Base-by-base conservation (phyloP, 495 filamentous ascomycete species). In the Hypoxylon crocopeplum region DNA sequence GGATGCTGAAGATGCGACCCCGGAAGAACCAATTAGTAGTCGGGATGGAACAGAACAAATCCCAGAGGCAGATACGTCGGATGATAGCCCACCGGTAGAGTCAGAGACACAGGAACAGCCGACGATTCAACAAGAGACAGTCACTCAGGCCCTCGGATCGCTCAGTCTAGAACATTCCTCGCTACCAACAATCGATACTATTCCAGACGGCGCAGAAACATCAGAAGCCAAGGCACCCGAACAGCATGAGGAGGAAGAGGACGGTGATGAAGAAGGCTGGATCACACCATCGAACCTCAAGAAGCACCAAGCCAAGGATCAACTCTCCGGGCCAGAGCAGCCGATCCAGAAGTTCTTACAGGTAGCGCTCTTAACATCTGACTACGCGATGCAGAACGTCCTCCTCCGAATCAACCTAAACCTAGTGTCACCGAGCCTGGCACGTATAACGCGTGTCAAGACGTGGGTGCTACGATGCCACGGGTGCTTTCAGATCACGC, bases 301-400 rank as follows among this genome's bases (percentile, higher is more conserved):
- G 69, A 89, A 89, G 68, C 86, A 89, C 67, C 88, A 92, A 78
- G 86, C 90, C 62, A 79, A 82, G 48, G 78, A 79, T 36, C 68
- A 72, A 15, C 72, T 75, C 11, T 67, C 72, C 5, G 48, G 40
- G 2, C 62, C 72, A 0, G 71, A 78, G 3, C 70, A 82, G 20
- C 77, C 77, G 1, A 67, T 75, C 7, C 82, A 88, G 51, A 82
- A 84, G 44, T 81, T 82, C 16, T 88, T 96, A 62, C 84, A 92
- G 69, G 90, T 88, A 8, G 95, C 92, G 7, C 85, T 91, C 38
- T 87, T 97, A 59, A 98, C 94, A 0, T 89, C 88, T 52, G 94
- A 99, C 79, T 97, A 89, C 76, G 93, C 94, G 34, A 93, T 98
- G 85, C 92, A 98, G 76, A 98, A 98, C 67, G 91, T 97, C 16